Evolutionary conservation across 192 early-diverging fungal species (phyloP), one percentile per base, ranked within the genome.

Genomic region (Gorgonomyces haynaldii): DNA sequence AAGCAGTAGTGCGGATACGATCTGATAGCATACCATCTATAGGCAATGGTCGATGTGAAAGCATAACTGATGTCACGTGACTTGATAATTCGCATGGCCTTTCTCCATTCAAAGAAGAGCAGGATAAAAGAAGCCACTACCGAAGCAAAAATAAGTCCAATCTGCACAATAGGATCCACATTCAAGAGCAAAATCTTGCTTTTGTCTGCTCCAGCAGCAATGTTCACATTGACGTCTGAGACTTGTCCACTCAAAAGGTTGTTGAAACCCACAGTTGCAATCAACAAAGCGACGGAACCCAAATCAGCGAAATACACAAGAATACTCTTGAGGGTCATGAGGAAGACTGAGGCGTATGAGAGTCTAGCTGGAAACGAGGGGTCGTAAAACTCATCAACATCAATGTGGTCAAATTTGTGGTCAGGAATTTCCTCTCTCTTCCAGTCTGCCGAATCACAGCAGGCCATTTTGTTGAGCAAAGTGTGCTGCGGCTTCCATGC

Each of bases 351-450:
- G 23, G 65, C 53, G 47, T 85, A 84, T 19, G 56, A 54, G 23
- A 81, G 50, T 31, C 64, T 62, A 4, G 52, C 42, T 50, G 54
- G 47, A 38, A 60, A 69, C 8, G 54, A 64, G 3, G 55, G 52
- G 38, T 69, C 57, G 8, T 53, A 45, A 68, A 84, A 88, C 47
- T 86, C 82, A 8, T 86, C 76, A 27, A 86, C 68, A 47, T 91
- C 82, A 40, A 91, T 69, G 62, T 79, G 85, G 66, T 88, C 86
- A 56, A 91, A 91, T 60, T 86, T 87, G 69, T 91, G 84, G 69
- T 87, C 88, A 52, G 62, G 54, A 37, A 85, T 76, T 41, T 76
- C 63, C 55, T 85, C 82, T 42, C 83, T 66, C 65, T 86, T 84
- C 85, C 87, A 86, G 30, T n/a, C n/a, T n/a, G n/a, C n/a, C n/a